Base-by-base conservation (phyloP, 148 eudicot species). In the Dysphania ambrosioides region DNA sequence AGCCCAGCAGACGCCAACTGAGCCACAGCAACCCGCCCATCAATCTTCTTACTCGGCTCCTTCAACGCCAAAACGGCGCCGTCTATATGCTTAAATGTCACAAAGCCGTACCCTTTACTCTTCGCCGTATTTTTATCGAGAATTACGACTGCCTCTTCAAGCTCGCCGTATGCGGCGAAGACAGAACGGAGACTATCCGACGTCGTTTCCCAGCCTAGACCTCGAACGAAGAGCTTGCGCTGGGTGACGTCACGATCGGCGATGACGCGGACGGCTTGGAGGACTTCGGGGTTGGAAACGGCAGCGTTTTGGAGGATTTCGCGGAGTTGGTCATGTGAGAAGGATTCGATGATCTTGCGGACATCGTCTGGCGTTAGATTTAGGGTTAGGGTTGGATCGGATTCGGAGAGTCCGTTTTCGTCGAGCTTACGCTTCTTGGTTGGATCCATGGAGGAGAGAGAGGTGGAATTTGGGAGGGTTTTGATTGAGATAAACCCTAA, bases 361-460 rank as follows among this genome's bases (percentile, higher is more conserved):
- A 80, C 84, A 58, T 92, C 97, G 29, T 83, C 82, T 9, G 42
- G 64, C 9, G 92, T 72, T 69, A 88, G 88, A 4, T 75, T 67
- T 41, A 19, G 60, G 66, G 69, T 67, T 41, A 19, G 60, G 66
- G 69, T 29, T 15, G 71, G 59, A 59, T 51, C 72, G 29, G 78
- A 21, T 59, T 75, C 83, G 0, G 51, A 40, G 69, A 63, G 61
- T 42, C 88, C 92, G 76, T 90, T 90, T 36, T 90, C 90, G 21
- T 90, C 97, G 72, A 90, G 83, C 76, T 90, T 92, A 7, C 97
- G 90, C 81, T 92, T 92, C 82, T 90, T 92, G 30, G 81, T 81
- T 9, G 67, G 87, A 82, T 92, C 97, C 91, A 90, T 82, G 29
- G n/a, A 4, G 18, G 41, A 41, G 62, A 30, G 51, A 57, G 65